These are phyloP conservation scores for Flueggea neowawraea DNA, from an alignment of 441 rosid species.

Conservation along the genomic window DNA sequence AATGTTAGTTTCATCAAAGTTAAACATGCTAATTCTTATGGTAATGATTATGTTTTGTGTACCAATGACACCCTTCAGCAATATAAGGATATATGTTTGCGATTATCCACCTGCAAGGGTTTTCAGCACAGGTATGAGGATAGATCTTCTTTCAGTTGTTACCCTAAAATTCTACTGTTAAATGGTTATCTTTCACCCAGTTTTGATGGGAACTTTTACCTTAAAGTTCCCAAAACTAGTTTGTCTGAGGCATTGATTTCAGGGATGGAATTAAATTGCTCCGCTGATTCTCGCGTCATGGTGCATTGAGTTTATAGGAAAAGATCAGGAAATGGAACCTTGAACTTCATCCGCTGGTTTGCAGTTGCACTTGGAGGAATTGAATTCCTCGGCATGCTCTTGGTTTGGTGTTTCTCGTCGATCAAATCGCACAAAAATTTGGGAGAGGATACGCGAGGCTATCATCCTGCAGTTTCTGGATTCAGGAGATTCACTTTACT, in stretches of 20 bases:
- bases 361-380: no score
- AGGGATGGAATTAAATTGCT: conserved; percentile 5
- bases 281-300: background rate
- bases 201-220: conserved; percentile 16
- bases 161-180: conserved; percentile 10
- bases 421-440: background rate
- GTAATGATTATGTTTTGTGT: conserved; percentile 10
- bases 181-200: conserved; percentile 14
- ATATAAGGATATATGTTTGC: conserved; percentile 19
- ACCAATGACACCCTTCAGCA: background rate
- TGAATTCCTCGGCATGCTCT: no score
- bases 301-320: conserved; percentile 14
- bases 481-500: conserved; percentile 54
- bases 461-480: conserved; percentile 31
- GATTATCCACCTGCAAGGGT: conserved; percentile 18
- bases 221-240: conserved; percentile 24
- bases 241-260: background rate
- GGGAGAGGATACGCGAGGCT: background rate
- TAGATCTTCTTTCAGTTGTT: conserved; percentile 6
- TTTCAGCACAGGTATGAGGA: conserved; percentile 11
- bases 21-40: conserved; percentile 21
- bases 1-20: conserved; percentile 11
- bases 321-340: background rate
- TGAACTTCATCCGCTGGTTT: no score
- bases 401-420: conserved; percentile 2